A percentile compares a stretch with the other conserved stretches of the same genome.
Evolutionary conservation across 768 basidiomycete genomes (phyloP).

Genomic region (Lentinula edodes): DNA sequence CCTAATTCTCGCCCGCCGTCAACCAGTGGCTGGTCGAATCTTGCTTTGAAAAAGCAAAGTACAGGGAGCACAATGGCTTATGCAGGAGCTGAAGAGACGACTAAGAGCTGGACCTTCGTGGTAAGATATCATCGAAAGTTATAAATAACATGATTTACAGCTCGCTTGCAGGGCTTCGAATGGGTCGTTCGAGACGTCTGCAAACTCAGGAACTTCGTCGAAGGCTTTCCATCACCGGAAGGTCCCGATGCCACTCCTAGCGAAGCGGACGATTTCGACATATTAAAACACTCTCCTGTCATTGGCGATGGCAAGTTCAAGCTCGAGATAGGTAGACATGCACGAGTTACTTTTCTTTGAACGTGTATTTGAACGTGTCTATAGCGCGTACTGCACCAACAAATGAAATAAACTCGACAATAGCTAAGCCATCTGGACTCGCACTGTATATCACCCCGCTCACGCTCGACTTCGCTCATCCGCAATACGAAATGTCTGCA

Average conservation of each 20-base stretch:
- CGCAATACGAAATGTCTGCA: constrained; percentile 53
- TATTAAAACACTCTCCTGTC: constrained; percentile 59
- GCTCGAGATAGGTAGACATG: constrained; percentile 57
- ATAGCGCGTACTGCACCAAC: constrained; percentile 19
- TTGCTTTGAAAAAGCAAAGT: constrained; percentile 18
- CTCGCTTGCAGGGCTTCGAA: constrained; percentile 54
- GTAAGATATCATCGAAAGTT: constrained; percentile 26
- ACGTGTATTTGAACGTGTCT: neutral
- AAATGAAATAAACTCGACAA: constrained; percentile 15
- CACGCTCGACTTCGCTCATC: constrained; percentile 54
- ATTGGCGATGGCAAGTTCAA: constrained; percentile 69
- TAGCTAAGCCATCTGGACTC: constrained; percentile 33
- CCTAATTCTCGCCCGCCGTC: constrained; percentile 17
- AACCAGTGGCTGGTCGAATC: constrained; percentile 11
- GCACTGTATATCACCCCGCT: constrained; percentile 65
- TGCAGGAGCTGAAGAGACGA: constrained; percentile 32
- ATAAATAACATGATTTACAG: neutral
- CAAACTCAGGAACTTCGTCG: constrained; percentile 53
- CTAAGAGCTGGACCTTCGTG: constrained; percentile 61
- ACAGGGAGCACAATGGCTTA: constrained; percentile 20
- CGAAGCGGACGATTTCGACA: constrained; percentile 45
- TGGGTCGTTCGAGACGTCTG: constrained; percentile 59
- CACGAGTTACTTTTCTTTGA: neutral
- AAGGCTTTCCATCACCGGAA: constrained; percentile 28
- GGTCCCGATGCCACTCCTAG: constrained; percentile 20